A percentile compares a stretch with the other conserved stretches of the same genome.
phyloP scores from a whole-genome alignment of 495 filamentous ascomycete genomes.

The Xylaria nigripes region DNA sequence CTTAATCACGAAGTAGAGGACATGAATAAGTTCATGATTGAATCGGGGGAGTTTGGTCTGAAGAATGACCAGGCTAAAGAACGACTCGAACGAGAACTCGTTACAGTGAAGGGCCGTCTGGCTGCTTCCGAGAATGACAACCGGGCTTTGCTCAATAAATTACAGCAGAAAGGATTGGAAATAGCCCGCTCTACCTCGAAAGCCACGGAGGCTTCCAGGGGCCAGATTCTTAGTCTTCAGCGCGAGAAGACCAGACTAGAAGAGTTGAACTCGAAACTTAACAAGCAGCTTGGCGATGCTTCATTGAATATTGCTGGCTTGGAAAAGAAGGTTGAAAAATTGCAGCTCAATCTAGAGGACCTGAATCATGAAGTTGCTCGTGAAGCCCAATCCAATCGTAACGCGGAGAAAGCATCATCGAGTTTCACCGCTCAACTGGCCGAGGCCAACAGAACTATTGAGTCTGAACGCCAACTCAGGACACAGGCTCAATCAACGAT shows the following conservation, averaged over 20 bases:
- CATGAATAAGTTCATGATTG: constrained; percentile 71
- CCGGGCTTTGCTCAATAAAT: constrained; percentile 85
- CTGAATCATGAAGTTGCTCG: constrained; percentile 86
- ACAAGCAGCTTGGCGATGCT: constrained; percentile 78
- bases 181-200: constrained; percentile 84
- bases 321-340: constrained; percentile 94
- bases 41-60: constrained; percentile 78
- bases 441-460: constrained; percentile 79
- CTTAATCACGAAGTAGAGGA: constrained; percentile 70
- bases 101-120: constrained; percentile 83
- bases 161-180: constrained; percentile 96
- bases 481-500: constrained; percentile 80
- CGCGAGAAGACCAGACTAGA: constrained; percentile 78
- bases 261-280: constrained; percentile 71
- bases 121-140: constrained; percentile 96
- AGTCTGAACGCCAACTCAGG: constrained; percentile 81
- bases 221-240: constrained; percentile 67
- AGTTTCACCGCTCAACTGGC: constrained; percentile 73
- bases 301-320: constrained; percentile 77
- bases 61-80: constrained; percentile 91
- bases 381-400: constrained; percentile 84
- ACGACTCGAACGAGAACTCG: constrained; percentile 82
- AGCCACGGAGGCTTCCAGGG: constrained; percentile 74
- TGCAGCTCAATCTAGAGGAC: constrained; percentile 82
- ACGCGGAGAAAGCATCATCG: constrained; percentile 86